Base-by-base conservation (phyloP, 2,329 filamentous ascomycete species). In the Nemania bipapillata region DNA sequence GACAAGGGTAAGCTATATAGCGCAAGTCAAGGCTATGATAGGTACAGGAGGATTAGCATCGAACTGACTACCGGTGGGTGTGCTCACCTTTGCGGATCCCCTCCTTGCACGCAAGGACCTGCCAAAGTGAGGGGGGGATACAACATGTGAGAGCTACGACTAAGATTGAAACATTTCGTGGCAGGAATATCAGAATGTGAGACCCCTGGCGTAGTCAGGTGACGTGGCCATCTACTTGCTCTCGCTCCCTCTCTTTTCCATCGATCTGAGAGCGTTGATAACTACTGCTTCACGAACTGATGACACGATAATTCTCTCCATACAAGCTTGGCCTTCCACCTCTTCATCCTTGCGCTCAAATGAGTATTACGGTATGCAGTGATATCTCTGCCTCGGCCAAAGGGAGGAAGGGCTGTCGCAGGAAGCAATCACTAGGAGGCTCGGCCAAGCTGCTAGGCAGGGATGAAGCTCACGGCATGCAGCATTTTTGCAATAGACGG, bases 201-300 rank as follows among this genome's bases (percentile, higher is more conserved):
- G 45, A 66, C 62, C 32, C 66, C 64, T 59, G 40, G 28, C 28
- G 24, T 52, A 56, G 58, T 71, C 66, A 71, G 63, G 69, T 71
- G 69, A 71, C 66, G 67, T 62, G 54, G 57, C 60, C 9, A 7
- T 50, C n/a, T n/a, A n/a, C n/a, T n/a, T n/a, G n/a, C n/a, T n/a
- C n/a, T n/a, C n/a, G n/a, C n/a, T n/a, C n/a, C 30, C 37, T 32
- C 50, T 26, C 50, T 7, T 50, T 17, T 50, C 47, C 20, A 12
- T 11, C 12, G 22, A 50, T 28, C 47, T 50, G 62, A 28, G 15
- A 53, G 50, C 12, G 9, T 53, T 7, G 52, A 32, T 61, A 60
- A 37, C 50, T 45, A 49, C 22, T 24, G 15, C 54, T 56, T 66
- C 55, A 69, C 63, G 60, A 20, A 11, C 30, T 28, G 55, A 69